A percentile compares a stretch with the other conserved stretches of the same genome.
These are phyloP conservation scores for Carex arenaria DNA, from an alignment of 202 grass and related monocot genomes.

Conservation along the genomic window DNA sequence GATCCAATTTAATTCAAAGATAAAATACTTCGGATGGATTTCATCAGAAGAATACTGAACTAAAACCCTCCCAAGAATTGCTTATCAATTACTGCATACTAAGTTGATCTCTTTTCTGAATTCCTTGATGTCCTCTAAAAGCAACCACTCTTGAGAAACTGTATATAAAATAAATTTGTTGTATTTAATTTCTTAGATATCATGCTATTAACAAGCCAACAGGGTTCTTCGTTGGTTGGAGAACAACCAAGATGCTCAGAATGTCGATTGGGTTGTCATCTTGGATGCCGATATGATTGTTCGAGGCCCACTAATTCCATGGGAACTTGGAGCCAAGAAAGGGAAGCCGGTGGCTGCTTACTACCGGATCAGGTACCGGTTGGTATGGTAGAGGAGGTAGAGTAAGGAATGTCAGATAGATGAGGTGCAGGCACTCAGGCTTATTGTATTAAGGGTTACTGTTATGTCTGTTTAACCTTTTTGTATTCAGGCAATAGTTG, in stretches of 20 bases:
- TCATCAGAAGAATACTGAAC: background rate
- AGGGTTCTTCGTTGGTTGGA: conserved; percentile 85
- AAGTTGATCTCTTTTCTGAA: background rate
- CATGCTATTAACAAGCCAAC: conserved; percentile 91
- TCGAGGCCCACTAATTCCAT: conserved; percentile 77
- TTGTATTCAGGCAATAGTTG: no score
- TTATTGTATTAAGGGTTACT: no score
- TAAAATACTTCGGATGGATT: background rate
- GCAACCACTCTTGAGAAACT: background rate
- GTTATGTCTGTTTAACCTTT: no score
- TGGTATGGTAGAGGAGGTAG: no score
- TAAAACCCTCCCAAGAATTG: background rate
- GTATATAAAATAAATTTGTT: background rate
- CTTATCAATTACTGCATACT: background rate
- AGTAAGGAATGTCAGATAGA: no score
- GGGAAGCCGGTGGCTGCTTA: conserved; percentile 82
- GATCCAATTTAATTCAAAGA: background rate
- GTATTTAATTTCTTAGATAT: conserved; percentile 53
- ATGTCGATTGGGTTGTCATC: conserved; percentile 90
- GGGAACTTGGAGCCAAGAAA: conserved; percentile 91
- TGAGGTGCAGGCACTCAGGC: no score
- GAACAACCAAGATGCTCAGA: conserved; percentile 64
- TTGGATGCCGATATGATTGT: conserved; percentile 93
- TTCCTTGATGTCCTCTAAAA: background rate
- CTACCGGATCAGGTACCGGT: conserved; percentile 14